Evolutionary conservation across 495 filamentous ascomycete genomes (phyloP).

Genomic region (Emericellopsis terricola): DNA sequence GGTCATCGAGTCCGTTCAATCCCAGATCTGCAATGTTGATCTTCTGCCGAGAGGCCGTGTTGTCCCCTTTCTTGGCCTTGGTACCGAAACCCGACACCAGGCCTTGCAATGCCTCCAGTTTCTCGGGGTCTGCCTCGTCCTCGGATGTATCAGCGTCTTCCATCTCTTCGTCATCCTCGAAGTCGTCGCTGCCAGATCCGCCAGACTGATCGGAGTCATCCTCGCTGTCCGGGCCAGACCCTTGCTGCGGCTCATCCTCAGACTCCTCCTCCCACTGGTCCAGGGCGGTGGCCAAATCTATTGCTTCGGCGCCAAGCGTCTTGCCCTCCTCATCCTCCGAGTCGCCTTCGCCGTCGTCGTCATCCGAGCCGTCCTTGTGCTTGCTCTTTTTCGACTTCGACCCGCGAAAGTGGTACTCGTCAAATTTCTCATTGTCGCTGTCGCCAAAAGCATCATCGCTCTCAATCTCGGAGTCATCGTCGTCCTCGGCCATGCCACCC

Average conservation of each 20-base stretch:
- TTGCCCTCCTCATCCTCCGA: constrained; percentile 15
- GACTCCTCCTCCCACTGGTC: constrained; percentile 38
- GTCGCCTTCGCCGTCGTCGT: constrained; percentile 44
- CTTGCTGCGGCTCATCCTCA: constrained; percentile 24
- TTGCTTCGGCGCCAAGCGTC: constrained; percentile 60
- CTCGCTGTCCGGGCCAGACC: constrained; percentile 15
- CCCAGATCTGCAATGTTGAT: constrained; percentile 64
- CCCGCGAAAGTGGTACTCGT: constrained; percentile 55
- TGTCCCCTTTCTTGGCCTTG: constrained; percentile 14
- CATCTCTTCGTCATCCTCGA: constrained; percentile 11
- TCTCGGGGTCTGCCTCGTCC: constrained; percentile 37
- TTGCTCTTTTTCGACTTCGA: constrained; percentile 24
- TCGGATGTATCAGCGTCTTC: constrained; percentile 39
- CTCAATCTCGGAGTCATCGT: constrained; percentile 73
- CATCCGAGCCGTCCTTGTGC: constrained; percentile 21
- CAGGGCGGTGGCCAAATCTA: constrained; percentile 67
- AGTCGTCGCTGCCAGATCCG: constrained; percentile 8
- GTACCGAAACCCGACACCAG: constrained; percentile 50
- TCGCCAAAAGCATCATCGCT: constrained; percentile 87
- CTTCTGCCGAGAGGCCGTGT: constrained; percentile 36
- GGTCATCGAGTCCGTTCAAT: constrained; percentile 53
- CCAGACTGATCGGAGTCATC: constrained; percentile 32
- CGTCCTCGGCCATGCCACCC: constrained; percentile 46
- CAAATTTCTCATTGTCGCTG: constrained; percentile 71
- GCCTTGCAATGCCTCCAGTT: constrained; percentile 45